phyloP scores from a whole-genome alignment of 192 early-diverging fungal species.

The Spizellomyces punctatus region DNA sequence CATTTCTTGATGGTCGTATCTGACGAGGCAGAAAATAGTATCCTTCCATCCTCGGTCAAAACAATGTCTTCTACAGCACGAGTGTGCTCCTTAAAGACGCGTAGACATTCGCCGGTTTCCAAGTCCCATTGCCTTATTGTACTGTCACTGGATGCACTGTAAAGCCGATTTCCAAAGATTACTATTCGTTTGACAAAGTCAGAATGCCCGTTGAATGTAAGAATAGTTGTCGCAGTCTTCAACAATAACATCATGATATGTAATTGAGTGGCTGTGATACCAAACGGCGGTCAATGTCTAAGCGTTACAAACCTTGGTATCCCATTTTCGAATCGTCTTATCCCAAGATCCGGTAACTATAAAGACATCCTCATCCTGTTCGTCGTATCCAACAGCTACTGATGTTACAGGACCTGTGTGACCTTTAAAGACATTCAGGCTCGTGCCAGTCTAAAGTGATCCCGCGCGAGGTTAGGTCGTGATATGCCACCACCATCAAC shows the following conservation, averaged over 20 bases:
- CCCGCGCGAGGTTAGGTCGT: neutral
- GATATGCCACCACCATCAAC: neutral
- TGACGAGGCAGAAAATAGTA: constrained; percentile 64
- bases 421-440: constrained; percentile 42
- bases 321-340: constrained; percentile 84
- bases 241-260: neutral
- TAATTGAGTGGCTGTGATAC: neutral
- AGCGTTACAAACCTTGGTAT: constrained; percentile 56
- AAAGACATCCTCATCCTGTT: constrained; percentile 49
- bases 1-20: constrained; percentile 70
- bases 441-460: constrained; percentile 40
- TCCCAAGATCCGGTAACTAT: constrained; percentile 95
- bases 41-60: constrained; percentile 43
- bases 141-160: constrained; percentile 80
- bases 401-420: constrained; percentile 63
- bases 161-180: constrained; percentile 30
- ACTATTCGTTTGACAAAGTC: constrained; percentile 90
- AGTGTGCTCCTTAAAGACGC: constrained; percentile 43
- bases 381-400: constrained; percentile 36
- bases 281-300: neutral
- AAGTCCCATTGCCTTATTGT: constrained; percentile 79
- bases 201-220: constrained; percentile 72
- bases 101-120: constrained; percentile 50
- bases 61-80: constrained; percentile 55
- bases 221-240: constrained; percentile 64